Base-by-base conservation (phyloP, 805 yeast species). In the Teunomyces funiuensis region DNA sequence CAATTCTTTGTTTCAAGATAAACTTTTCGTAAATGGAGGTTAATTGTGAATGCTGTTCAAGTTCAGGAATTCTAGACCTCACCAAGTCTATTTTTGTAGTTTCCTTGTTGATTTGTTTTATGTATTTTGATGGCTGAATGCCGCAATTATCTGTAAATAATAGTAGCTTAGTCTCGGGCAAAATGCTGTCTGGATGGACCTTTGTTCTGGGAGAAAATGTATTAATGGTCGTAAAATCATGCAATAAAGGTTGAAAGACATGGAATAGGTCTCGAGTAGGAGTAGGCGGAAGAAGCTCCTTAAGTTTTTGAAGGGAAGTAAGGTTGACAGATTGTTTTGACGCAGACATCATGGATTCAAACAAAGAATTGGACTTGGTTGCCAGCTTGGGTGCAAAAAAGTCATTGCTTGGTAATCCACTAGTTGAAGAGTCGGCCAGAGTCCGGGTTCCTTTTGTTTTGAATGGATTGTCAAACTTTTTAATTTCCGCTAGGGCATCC, bases 261-360 rank as follows among this genome's bases (percentile, higher is more conserved):
- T 69, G 71, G 47, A 74, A 60, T 18, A 55, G 54, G 2, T 56
- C 51, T 16, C 52, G 50, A 3, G 48, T 43, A 2, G 74, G 36
- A 2, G 40, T 36, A 0, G 71, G 71, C 2, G 70, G 65, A 1
- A 50, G 48, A 36, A 74, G 52, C 20, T 54, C 60, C 37, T 60
- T 61, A 20, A 66, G 48, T 42, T 60, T 64, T 31, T 60, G 66
- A 3, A 63, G 46, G 2, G 64, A 58, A 2, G 66, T 60, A 19
- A 60, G 42, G 39, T 64, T 61, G 6, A 43, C 47, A 4, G 59
- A 42, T 10, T 49, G 43, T 31, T 49, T 54, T 9, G 65, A 52
- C 2, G 66, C 58, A 3, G 63, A 57, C 62, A 73, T 66, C 69
- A 74, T 69, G 40, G 66, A 63, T 13, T 50, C 60, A 42, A 73